Percentiles rank a stretch among this genome's conserved stretches.
Conservation (phyloP, 495 filamentous ascomycete genomes). For the Penicillium salamii region DNA sequence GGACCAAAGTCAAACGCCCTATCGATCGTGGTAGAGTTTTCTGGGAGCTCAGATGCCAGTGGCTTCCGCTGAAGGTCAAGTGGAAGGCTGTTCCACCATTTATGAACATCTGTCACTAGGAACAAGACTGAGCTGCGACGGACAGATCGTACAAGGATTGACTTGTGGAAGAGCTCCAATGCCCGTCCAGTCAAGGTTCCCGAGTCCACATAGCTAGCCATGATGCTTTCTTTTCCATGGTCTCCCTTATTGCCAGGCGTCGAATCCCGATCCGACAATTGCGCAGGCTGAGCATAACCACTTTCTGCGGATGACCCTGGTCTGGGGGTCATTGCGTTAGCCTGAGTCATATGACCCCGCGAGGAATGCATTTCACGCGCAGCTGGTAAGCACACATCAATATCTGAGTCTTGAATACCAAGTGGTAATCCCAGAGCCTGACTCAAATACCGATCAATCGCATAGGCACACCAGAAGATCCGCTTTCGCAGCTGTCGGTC, state of each 20-base stretch:
- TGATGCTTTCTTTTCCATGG: conserved; percentile 24
- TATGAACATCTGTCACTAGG: conserved; percentile 43
- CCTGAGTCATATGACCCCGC: background rate
- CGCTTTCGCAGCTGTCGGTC: conserved; percentile 42
- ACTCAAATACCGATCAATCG: conserved; percentile 47
- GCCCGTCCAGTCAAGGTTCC: conserved; percentile 39
- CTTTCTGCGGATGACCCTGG: background rate
- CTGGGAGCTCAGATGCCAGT: background rate
- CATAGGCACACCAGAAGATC: conserved; percentile 52
- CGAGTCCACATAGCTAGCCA: conserved; percentile 41
- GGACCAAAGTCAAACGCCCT: conserved; percentile 37
- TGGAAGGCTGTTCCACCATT: conserved; percentile 44
- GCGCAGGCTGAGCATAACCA: background rate
- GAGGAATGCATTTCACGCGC: conserved; percentile 30
- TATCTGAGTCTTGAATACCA: conserved; percentile 43
- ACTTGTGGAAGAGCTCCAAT: conserved; percentile 43
- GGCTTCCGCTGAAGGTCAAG: conserved; percentile 24
- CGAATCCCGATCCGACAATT: background rate
- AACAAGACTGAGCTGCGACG: conserved; percentile 34
- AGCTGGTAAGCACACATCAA: conserved; percentile 39
- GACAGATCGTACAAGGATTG: conserved; percentile 36
- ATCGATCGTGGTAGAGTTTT: background rate
- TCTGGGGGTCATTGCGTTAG: background rate
- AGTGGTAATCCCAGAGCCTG: conserved; percentile 45
- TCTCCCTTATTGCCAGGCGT: conserved; percentile 5